Evolutionary conservation across 2,329 filamentous ascomycete genomes (phyloP).

Genomic region (Penicillium aurantiogriseum): DNA sequence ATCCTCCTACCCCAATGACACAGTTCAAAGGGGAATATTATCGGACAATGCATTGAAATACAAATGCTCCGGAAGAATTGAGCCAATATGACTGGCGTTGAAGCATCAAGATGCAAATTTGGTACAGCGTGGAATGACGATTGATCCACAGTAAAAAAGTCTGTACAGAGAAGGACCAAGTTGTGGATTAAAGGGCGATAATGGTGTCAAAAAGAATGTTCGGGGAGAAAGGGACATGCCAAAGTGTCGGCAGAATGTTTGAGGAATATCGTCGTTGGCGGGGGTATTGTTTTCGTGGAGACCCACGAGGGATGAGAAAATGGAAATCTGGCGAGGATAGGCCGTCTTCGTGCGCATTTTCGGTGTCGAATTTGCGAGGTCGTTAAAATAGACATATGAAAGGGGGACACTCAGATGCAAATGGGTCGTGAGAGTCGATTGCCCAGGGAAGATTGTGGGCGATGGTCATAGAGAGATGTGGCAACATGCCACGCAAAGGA

Average conservation of each 20-base stretch:
- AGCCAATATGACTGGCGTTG: constrained; percentile 18
- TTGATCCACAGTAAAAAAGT: constrained; percentile 20
- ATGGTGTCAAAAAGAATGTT: constrained; percentile 9
- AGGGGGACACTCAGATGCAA: constrained; percentile 12
- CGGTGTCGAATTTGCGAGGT: constrained; percentile 10
- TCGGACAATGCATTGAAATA: constrained; percentile 13
- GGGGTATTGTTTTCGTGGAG: constrained; percentile 4
- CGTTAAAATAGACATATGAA: constrained; percentile 16
- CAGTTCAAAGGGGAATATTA: constrained; percentile 4
- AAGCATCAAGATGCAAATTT: constrained; percentile 29
- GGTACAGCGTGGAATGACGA: constrained; percentile 24
- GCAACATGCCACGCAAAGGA: constrained; percentile 12
- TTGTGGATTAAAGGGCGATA: constrained; percentile 35
- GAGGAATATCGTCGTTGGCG: not conserved
- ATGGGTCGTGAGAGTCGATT: constrained; percentile 1
- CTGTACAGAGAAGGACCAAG: constrained; percentile 33
- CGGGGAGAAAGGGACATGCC: constrained; percentile 10
- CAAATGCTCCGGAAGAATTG: constrained; percentile 13
- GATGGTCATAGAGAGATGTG: constrained; percentile 23
- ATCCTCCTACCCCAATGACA: constrained; percentile 5
- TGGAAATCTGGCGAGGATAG: constrained; percentile 2
- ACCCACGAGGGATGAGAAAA: not conserved
- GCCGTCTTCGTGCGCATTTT: constrained; percentile 9
- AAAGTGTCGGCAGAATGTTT: constrained; percentile 9
- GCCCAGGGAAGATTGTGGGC: constrained; percentile 11